Percentiles rank a stretch among this genome's conserved stretches.
phyloP scores from a whole-genome alignment of 805 yeast genomes.

The Saccharomycopsis oosterbeekiorum region DNA sequence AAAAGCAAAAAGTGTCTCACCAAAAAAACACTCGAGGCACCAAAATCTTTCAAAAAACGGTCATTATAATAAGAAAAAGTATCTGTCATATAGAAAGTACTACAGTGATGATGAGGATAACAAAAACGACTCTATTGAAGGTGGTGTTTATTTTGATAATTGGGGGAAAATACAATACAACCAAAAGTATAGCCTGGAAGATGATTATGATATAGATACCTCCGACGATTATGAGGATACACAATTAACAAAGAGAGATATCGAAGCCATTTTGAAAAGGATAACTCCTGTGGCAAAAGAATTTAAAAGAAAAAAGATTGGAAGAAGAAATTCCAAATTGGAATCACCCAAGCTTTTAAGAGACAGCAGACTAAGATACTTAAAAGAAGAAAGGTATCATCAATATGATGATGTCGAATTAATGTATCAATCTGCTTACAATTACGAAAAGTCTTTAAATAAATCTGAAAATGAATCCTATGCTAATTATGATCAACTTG shows the following conservation, averaged over 20 bases:
- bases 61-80: not conserved
- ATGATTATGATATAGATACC: not conserved
- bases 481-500: not conserved
- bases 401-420: conserved; percentile 8
- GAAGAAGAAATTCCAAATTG: not conserved
- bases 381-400: not conserved
- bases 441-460: conserved; percentile 12
- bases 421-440: conserved; percentile 16
- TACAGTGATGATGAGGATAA: not conserved
- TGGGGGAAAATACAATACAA: not conserved
- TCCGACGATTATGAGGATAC: not conserved
- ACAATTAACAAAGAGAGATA: not conserved
- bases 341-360: not conserved
- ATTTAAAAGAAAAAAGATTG: not conserved
- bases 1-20: not conserved
- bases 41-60: not conserved
- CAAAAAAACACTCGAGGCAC: not conserved
- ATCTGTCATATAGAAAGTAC: not conserved
- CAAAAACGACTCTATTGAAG: not conserved
- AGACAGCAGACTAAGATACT: not conserved
- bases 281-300: not conserved
- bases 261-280: not conserved
- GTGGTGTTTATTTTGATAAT: not conserved
- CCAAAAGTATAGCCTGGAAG: not conserved
- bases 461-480: not conserved